Conservation (phyloP, 805 yeast genomes). For the Jamesozyma lodderae region DNA sequence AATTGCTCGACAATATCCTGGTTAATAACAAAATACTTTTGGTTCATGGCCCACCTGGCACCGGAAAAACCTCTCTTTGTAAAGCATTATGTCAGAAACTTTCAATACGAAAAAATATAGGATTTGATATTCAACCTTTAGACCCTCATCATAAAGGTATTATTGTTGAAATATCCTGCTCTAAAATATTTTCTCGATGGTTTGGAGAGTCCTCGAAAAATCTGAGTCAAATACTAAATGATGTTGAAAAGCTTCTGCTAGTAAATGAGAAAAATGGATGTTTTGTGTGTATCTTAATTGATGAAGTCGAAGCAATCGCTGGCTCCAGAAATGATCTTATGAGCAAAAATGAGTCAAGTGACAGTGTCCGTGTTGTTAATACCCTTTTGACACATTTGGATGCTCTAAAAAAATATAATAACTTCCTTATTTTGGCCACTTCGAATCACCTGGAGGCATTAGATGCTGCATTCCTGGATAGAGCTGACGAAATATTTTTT, state of each 20-base stretch:
- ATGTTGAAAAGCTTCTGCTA: conserved; percentile 24
- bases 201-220: conserved; percentile 40
- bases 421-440: conserved; percentile 34
- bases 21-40: conserved; percentile 23
- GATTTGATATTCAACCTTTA: conserved; percentile 1
- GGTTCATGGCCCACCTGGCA: conserved; percentile 40
- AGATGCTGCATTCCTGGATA: conserved; percentile 38
- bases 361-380: conserved; percentile 37
- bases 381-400: conserved; percentile 37
- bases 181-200: conserved; percentile 38
- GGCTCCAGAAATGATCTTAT: conserved; percentile 32
- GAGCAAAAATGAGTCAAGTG: conserved; percentile 35
- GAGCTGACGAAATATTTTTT: conserved; percentile 33
- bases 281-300: conserved; percentile 34
- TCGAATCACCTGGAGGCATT: conserved; percentile 33
- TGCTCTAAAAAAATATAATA: conserved; percentile 29
- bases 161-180: conserved; percentile 36
- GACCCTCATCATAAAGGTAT: conserved; percentile 18
- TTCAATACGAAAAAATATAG: conserved; percentile 23
- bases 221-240: conserved; percentile 31
- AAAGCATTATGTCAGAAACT: conserved; percentile 35
- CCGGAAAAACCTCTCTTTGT: conserved; percentile 39
- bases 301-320: conserved; percentile 40
- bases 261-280: conserved; percentile 9
- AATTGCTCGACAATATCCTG: conserved; percentile 6